These are phyloP conservation scores for Chenopodium formosanum DNA, from an alignment of 148 eudicot species.

Conservation along the genomic window DNA sequence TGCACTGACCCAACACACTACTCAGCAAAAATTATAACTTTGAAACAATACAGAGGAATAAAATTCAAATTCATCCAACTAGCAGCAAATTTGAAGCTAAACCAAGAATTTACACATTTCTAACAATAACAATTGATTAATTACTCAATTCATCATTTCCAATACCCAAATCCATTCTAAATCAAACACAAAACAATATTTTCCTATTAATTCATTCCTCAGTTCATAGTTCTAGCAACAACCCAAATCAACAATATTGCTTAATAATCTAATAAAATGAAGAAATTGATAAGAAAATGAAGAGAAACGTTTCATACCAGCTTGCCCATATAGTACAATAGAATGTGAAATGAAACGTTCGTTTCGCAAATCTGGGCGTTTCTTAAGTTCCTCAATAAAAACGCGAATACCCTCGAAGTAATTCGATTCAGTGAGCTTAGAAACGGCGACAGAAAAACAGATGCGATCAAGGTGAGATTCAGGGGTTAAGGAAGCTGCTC, in stretches of 20 bases:
- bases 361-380: slow-evolving; percentile 51
- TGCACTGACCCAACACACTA: background rate
- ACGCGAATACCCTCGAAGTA: slow-evolving; percentile 51
- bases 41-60: background rate
- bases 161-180: background rate
- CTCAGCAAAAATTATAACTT: background rate
- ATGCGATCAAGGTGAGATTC: slow-evolving; percentile 63
- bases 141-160: slow-evolving; percentile 6
- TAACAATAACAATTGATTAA: background rate
- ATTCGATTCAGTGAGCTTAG: slow-evolving; percentile 47
- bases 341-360: slow-evolving; percentile 60
- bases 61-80: background rate
- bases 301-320: slow-evolving; percentile 4
- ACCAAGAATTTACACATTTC: background rate
- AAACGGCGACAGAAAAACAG: slow-evolving; percentile 59
- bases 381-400: slow-evolving; percentile 53
- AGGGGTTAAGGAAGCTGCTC: slow-evolving; percentile 71
- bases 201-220: background rate
- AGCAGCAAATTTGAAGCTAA: background rate
- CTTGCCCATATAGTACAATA: slow-evolving; percentile 74
- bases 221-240: background rate
- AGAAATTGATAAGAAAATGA: background rate
- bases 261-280: background rate
- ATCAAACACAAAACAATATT: background rate
- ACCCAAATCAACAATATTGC: background rate